These are phyloP conservation scores for Pseudisothecium myosuroides DNA, from an alignment of 225 moss, liverwort and hornwort genomes.

Conservation along the genomic window DNA sequence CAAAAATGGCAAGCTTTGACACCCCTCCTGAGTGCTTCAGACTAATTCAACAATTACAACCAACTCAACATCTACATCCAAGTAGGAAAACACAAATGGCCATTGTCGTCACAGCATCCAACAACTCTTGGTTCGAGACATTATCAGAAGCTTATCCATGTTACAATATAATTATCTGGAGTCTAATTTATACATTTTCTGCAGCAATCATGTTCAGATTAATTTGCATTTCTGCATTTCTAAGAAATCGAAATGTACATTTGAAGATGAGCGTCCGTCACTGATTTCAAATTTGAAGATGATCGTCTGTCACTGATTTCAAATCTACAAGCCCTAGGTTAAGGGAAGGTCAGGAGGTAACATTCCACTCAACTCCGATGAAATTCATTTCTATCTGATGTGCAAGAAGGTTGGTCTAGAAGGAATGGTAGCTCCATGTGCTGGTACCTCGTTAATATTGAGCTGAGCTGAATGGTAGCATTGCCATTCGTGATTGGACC, in stretches of 20 bases:
- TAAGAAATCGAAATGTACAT: neutral
- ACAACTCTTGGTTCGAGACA: neutral
- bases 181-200: neutral
- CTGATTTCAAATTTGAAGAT: neutral
- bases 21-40: neutral
- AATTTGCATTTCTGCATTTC: neutral
- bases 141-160: neutral
- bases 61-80: neutral
- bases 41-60: neutral
- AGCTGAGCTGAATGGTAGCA: neutral
- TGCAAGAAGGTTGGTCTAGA: neutral
- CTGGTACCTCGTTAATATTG: neutral
- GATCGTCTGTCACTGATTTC: neutral
- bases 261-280: neutral
- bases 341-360: neutral
- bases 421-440: neutral
- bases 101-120: neutral
- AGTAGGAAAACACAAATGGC: neutral
- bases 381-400: neutral
- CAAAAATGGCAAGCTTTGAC: neutral
- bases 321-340: neutral
- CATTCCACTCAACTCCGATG: neutral
- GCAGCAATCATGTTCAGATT: neutral
- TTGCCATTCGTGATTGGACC: neutral
- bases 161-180: neutral